Base-by-base conservation (phyloP, 768 basidiomycete genomes). In the Artomyces pyxidatus region DNA sequence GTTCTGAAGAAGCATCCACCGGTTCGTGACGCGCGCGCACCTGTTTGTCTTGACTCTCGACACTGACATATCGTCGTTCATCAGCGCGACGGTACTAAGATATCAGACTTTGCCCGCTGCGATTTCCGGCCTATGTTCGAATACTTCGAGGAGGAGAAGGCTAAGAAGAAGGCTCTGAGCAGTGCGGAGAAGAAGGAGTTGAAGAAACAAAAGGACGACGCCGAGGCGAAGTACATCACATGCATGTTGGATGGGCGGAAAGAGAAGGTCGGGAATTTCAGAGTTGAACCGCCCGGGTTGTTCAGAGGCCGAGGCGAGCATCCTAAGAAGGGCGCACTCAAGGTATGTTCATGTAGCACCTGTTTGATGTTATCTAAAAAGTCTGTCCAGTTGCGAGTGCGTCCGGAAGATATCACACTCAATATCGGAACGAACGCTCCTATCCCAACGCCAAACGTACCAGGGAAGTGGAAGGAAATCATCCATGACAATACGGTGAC, bases 261-360 rank as follows among this genome's bases (percentile, higher is more conserved):
- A 69, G 96, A 99, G 71, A 98, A 97, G 65, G 80, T 97, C 42
- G 96, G 96, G 32, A 99, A 98, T 70, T 98, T 98, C 74, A 78
- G 93, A 57, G 83, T 97, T 45, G 96, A 99, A 75, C 96, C 96
- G 64, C 96, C 96, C 23, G 94, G 95, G n/a, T 70, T 98, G 44
- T 99, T 98, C 70, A 74, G 96, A 65, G 96, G 96, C 53, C 93
- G 96, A 55, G 96, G 96, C 47, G 93, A 97, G 59, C 96, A 99
- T 67, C 96, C 96, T 0, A 94, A 87, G 77, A 98, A 97, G 65
- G 96, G 96, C 16, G 83, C 84, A 35, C 73, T 96, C 44, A 98
- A 98, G 77, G 94, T 91, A 60, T 26, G 41, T 43, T 26, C 8
- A 21, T 35, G 35, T 12, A 19, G 22, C 26, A 16, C 9, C 43